These are phyloP conservation scores for Corymbia maculata DNA, from an alignment of 345 rosid species.

Conservation along the genomic window DNA sequence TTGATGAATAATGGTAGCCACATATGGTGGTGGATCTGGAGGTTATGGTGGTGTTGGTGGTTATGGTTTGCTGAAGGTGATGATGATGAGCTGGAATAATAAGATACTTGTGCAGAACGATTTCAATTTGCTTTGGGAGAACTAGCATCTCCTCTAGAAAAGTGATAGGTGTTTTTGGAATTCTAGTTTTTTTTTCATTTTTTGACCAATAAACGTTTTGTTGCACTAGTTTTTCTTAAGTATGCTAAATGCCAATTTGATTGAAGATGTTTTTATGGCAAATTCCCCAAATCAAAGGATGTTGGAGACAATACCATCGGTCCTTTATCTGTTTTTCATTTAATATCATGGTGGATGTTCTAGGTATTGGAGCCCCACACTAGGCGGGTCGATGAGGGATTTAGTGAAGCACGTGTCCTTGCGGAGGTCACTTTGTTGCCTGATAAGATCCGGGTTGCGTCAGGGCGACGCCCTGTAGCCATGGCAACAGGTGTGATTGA, in stretches of 20 bases:
- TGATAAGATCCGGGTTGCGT: constrained; percentile 71
- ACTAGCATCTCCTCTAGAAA: not conserved
- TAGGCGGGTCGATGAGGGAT: constrained; percentile 85
- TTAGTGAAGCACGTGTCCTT: constrained; percentile 79
- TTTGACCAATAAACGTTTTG: not conserved
- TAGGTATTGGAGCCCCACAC: constrained; percentile 84
- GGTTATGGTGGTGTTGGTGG: not conserved
- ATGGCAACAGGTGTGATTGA: constrained; percentile 94
- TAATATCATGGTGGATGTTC: not conserved
- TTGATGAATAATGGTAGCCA: not conserved
- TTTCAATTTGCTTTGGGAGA: not conserved
- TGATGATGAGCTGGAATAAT: not conserved
- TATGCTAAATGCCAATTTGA: not conserved
- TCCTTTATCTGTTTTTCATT: not conserved
- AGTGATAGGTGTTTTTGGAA: not conserved
- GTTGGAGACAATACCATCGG: not conserved
- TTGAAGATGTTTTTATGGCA: not conserved
- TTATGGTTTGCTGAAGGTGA: not conserved
- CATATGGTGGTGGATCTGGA: not conserved
- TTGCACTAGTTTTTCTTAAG: not conserved
- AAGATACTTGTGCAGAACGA: not conserved
- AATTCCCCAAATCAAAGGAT: not conserved
- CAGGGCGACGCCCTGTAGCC: constrained; percentile 87
- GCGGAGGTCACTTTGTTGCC: constrained; percentile 61
- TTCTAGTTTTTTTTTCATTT: not conserved